A percentile compares a stretch with the other conserved stretches of the same genome.
These are phyloP conservation scores for Pseudogymnoascus sp. DNA, from an alignment of 2,329 filamentous ascomycete species.

Conservation along the genomic window DNA sequence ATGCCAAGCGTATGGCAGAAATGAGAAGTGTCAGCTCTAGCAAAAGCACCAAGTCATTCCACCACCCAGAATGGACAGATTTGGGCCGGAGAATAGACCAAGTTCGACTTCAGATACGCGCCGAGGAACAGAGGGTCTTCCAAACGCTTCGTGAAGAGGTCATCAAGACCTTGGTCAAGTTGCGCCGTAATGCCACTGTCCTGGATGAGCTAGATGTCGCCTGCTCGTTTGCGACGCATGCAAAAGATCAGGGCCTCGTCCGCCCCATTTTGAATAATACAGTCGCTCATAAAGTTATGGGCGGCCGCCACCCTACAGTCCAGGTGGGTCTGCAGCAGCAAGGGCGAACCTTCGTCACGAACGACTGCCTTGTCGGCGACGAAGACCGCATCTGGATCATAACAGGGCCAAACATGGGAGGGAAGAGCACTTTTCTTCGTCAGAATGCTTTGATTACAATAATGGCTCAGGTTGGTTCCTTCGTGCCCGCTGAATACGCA, in stretches of 20 bases:
- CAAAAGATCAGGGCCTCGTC: constrained; percentile 63
- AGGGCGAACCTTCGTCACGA: constrained; percentile 74
- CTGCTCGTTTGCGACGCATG: constrained; percentile 75
- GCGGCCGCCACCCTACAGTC: constrained; percentile 86
- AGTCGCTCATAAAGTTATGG: constrained; percentile 67
- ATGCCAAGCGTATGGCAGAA: constrained; percentile 39
- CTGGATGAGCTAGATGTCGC: constrained; percentile 90
- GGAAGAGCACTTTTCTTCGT: constrained; percentile 90
- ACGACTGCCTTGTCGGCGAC: constrained; percentile 76
- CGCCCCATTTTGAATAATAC: constrained; percentile 65
- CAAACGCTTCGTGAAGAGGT: constrained; percentile 66
- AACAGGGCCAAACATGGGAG: constrained; percentile 94
- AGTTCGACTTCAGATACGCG: constrained; percentile 66
- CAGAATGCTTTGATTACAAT: constrained; percentile 95
- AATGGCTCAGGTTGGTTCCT: constrained; percentile 85
- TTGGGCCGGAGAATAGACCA: constrained; percentile 77
- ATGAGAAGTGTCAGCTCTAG: constrained; percentile 63
- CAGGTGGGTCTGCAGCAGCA: constrained; percentile 73
- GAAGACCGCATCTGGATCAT: constrained; percentile 60
- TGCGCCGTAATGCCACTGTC: constrained; percentile 83
- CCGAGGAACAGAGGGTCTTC: constrained; percentile 80
- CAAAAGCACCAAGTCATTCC: constrained; percentile 78
- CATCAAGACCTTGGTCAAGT: constrained; percentile 72
- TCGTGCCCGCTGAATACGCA: constrained; percentile 82
- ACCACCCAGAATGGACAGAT: constrained; percentile 74